Evolutionary conservation across 2,329 filamentous ascomycete genomes (phyloP), one percentile per base, ranked within the genome.

Genomic region (Penicillium sclerotigenum): DNA sequence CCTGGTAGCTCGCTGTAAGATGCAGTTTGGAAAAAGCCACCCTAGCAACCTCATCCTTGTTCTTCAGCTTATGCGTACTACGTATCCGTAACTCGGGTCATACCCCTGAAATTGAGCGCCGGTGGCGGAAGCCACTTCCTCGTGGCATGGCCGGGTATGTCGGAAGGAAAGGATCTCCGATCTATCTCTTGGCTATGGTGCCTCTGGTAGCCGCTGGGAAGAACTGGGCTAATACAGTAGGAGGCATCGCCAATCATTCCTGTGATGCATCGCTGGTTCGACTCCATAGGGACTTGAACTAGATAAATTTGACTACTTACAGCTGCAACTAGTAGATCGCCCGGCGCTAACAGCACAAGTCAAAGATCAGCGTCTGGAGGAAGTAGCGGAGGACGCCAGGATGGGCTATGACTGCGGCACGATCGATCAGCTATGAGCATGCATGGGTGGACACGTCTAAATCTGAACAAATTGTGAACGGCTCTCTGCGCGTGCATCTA

Each of bases 71-170:
- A 47, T n/a, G 20, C 10, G 18, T 31, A 42, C 24, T 36, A 22
- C 5, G 10, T 54, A 16, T 54, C 9, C 26, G 31, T 16, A 22
- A 24, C 9, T 22, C 14, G 3, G 24, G 11, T 22, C 5, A 9
- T 42, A 29, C 46, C 48, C 29, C 41, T 59, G 52, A 20, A 28
- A 18, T 24, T 31, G 20, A 31, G 29, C 33, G 38, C 34, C 10
- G 42, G 40, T 52, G 47, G 54, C 51, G 43, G 54, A 48, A 42
- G 41, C 41, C 42, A 47, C 42, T 4, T 37, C 42, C 57, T 58
- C 57, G 54, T 58, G 54, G 59, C 33, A 36, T 41, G 14, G 18
- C 26, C 26, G 45, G 50, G 18, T 57, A 46, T 11, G 24, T 57
- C 31, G 50, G 47, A 29, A 46, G 31, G 5, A 22, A 31, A 22